Conservation (phyloP, 345 rosid species). For the Aurinia saxatilis region DNA sequence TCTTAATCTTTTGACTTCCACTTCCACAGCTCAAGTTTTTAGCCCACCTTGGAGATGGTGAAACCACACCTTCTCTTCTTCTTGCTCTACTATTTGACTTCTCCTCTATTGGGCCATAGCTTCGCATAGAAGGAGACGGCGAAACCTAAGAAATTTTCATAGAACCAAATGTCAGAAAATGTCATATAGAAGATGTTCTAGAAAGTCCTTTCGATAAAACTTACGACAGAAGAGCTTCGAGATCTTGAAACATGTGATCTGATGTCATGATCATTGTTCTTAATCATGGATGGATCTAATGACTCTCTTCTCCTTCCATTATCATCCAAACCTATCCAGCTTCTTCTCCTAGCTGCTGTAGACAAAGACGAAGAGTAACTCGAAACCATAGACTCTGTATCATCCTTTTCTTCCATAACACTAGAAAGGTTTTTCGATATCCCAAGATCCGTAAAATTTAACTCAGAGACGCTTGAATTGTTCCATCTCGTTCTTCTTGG, state of each 20-base stretch:
- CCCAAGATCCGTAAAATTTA: slow-evolving; percentile 10
- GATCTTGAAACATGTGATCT: slow-evolving; percentile 14
- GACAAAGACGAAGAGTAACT: slow-evolving; percentile 15
- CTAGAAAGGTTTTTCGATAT: slow-evolving; percentile 16
- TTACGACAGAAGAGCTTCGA: slow-evolving; percentile 20
- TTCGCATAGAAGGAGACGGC: slow-evolving; percentile 10
- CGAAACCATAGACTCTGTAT: slow-evolving; percentile 33
- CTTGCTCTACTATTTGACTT: slow-evolving; percentile 22
- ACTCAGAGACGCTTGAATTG: slow-evolving; percentile 20
- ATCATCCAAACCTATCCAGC: slow-evolving; percentile 35
- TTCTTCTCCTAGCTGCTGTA: slow-evolving; percentile 36
- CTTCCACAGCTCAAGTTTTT: slow-evolving; percentile 22
- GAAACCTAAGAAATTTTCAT: slow-evolving; percentile 26
- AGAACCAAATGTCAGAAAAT: neutral
- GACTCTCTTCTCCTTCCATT: slow-evolving; percentile 19
- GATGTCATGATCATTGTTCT: slow-evolving; percentile 24
- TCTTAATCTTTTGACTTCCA: slow-evolving; percentile 16
- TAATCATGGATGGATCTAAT: slow-evolving; percentile 22
- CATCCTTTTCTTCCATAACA: slow-evolving; percentile 27
- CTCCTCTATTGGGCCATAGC: slow-evolving; percentile 29
- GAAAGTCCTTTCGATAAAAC: slow-evolving; percentile 3
- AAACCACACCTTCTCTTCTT: slow-evolving; percentile 25
- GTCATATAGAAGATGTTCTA: neutral
- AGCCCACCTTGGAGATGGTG: slow-evolving; percentile 24
- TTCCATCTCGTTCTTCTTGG: slow-evolving; percentile 22